A percentile compares a stretch with the other conserved stretches of the same genome.
Evolutionary conservation across 2,329 filamentous ascomycete species (phyloP).

Genomic region (Cyphellophora europaea): DNA sequence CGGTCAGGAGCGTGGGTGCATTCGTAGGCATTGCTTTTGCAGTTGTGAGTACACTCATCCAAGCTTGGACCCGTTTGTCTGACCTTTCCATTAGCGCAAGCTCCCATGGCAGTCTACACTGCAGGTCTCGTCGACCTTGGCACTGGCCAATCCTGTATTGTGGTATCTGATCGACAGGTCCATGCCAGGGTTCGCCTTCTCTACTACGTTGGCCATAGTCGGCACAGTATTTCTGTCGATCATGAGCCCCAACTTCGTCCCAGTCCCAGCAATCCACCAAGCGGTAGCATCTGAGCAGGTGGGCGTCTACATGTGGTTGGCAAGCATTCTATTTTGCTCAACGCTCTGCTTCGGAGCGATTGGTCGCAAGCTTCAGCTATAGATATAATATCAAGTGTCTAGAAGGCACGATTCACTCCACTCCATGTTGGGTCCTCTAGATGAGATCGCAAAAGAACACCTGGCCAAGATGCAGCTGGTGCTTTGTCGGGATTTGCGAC

Average conservation of each 20-base stretch:
- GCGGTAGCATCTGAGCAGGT: conserved; percentile 35
- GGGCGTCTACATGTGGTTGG: conserved; percentile 72
- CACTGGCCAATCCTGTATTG: conserved; percentile 81
- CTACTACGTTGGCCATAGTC: conserved; percentile 59
- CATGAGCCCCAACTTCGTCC: conserved; percentile 69
- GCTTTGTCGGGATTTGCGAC: conserved; percentile 28
- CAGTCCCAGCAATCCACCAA: conserved; percentile 46
- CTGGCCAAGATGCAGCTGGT: conserved; percentile 28
- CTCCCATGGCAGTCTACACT: conserved; percentile 89
- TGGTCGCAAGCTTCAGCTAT: conserved; percentile 56
- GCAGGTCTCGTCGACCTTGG: conserved; percentile 83
- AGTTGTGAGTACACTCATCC: conserved; percentile 61
- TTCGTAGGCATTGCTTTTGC: conserved; percentile 68
- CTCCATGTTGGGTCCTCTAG: conserved; percentile 17
- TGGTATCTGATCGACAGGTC: conserved; percentile 97
- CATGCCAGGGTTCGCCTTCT: conserved; percentile 72
- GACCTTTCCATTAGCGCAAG: conserved; percentile 52
- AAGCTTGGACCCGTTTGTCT: too few species aligned
- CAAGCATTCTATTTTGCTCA: conserved; percentile 89
- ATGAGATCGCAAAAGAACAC: conserved; percentile 19
- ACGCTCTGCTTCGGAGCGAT: conserved; percentile 96
- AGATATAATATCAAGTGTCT: conserved; percentile 3
- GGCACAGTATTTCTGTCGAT: conserved; percentile 68
- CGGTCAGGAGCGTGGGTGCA: conserved; percentile 59
- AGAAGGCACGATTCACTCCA: conserved; percentile 21